Percentiles rank a stretch among this genome's conserved stretches.
These are phyloP conservation scores for Neurospora intermedia DNA, from an alignment of 495 filamentous ascomycete species.

Conservation along the genomic window DNA sequence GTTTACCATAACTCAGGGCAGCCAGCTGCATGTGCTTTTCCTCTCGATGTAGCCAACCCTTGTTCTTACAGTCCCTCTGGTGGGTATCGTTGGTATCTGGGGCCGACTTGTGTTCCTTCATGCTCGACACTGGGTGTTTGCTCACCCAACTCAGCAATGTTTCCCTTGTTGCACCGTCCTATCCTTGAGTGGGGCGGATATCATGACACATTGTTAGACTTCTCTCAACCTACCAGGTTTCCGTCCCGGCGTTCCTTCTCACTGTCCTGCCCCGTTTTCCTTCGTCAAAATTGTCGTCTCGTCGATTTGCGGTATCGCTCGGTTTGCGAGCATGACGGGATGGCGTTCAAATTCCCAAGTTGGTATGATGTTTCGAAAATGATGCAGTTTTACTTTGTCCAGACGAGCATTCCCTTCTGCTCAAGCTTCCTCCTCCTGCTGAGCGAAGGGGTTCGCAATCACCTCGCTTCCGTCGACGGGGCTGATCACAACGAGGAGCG, in stretches of 20 bases:
- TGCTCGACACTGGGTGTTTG: neutral
- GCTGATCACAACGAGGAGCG: constrained; percentile 81
- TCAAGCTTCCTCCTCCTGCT: constrained; percentile 43
- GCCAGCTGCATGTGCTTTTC: neutral
- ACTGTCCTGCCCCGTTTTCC: neutral
- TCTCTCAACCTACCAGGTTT: neutral
- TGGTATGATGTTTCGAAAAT: neutral
- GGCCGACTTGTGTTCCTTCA: neutral
- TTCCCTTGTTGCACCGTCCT: neutral
- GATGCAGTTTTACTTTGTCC: neutral
- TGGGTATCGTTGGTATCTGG: neutral
- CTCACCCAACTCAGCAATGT: neutral
- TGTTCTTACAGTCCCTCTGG: neutral
- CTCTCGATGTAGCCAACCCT: neutral
- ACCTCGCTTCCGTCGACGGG: constrained; percentile 90
- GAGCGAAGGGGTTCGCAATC: constrained; percentile 86
- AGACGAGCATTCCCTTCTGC: neutral
- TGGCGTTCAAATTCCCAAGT: neutral
- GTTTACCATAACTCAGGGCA: neutral
- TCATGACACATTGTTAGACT: neutral
- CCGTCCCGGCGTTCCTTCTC: neutral
- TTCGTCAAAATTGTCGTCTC: neutral
- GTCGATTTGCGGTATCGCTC: neutral
- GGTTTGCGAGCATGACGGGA: neutral
- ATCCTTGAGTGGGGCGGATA: neutral